These are phyloP conservation scores for Colletotrichum sp. DNA, from an alignment of 2,329 filamentous ascomycete species.

Conservation along the genomic window DNA sequence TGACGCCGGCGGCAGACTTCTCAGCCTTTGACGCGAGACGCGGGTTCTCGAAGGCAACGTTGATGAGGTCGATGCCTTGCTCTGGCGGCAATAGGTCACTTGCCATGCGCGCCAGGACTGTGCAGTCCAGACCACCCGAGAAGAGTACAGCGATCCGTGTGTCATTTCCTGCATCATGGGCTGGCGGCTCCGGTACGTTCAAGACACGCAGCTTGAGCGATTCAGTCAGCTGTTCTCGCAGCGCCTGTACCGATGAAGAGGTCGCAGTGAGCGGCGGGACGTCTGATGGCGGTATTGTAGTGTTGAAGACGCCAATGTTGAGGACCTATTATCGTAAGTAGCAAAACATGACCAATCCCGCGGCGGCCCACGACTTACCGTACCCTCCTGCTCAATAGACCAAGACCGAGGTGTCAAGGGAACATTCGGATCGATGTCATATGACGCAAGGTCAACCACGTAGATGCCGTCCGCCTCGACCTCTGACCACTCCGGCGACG, in stretches of 20 bases:
- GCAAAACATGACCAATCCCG: slow-evolving; percentile 28
- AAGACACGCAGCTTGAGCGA: slow-evolving; percentile 71
- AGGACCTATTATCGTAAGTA: slow-evolving; percentile 57
- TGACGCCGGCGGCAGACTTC: slow-evolving; percentile 29
- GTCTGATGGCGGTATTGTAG: slow-evolving; percentile 42
- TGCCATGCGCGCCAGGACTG: slow-evolving; percentile 79
- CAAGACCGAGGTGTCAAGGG: slow-evolving; percentile 27
- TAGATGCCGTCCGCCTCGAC: slow-evolving; percentile 87
- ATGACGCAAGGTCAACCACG: slow-evolving; percentile 59
- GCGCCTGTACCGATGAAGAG: slow-evolving; percentile 55
- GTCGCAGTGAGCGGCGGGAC: slow-evolving; percentile 20
- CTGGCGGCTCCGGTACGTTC: slow-evolving; percentile 66
- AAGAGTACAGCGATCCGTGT: slow-evolving; percentile 81
- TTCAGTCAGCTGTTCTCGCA: slow-evolving; percentile 60
- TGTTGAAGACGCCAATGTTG: slow-evolving; percentile 60
- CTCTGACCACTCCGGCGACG: slow-evolving; percentile 69
- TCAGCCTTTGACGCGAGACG: slow-evolving; percentile 63
- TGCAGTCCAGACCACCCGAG: slow-evolving; percentile 94
- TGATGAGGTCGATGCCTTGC: slow-evolving; percentile 85
- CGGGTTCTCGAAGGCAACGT: slow-evolving; percentile 97
- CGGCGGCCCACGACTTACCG: slow-evolving; percentile 46
- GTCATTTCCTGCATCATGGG: slow-evolving; percentile 31
- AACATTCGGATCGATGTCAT: neutral
- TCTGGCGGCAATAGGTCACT: slow-evolving; percentile 75
- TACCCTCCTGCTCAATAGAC: slow-evolving; percentile 37